phyloP scores from a whole-genome alignment of 2,329 filamentous ascomycete genomes.

The Aspergillus sp. region DNA sequence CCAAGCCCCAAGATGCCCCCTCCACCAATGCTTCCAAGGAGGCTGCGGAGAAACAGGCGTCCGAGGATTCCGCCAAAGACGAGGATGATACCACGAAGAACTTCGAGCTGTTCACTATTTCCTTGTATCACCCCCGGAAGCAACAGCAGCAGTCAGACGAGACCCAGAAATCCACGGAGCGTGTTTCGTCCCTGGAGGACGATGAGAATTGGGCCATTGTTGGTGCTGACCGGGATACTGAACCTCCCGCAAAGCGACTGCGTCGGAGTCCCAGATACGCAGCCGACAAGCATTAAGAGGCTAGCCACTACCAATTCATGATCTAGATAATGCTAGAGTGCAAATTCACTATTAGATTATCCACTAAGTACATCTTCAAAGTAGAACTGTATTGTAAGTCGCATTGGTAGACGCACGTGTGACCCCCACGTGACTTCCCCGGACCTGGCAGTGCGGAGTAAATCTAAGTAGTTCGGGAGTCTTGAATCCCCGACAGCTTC shows the following conservation, averaged over 20 bases:
- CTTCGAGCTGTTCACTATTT: slow-evolving; percentile 34
- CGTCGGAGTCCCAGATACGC: slow-evolving; percentile 27
- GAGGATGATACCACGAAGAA: slow-evolving; percentile 17
- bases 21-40: background rate
- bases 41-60: slow-evolving; percentile 2
- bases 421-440: too few relatives aligned
- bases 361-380: too few relatives aligned
- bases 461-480: too few relatives aligned
- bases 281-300: too few relatives aligned
- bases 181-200: slow-evolving; percentile 7
- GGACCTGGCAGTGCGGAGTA: too few relatives aligned
- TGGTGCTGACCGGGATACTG: slow-evolving; percentile 26
- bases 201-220: slow-evolving; percentile 26
- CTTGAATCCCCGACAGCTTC: too few relatives aligned
- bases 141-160: slow-evolving; percentile 11
- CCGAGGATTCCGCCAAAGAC: slow-evolving; percentile 9
- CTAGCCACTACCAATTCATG: too few relatives aligned
- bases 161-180: background rate
- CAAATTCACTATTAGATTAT: too few relatives aligned
- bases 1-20: slow-evolving; percentile 19
- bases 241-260: slow-evolving; percentile 39
- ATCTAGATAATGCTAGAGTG: too few relatives aligned
- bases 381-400: too few relatives aligned
- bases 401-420: too few relatives aligned
- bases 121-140: slow-evolving; percentile 34